Evolutionary conservation across 78 protist species (phyloP).

Genomic region (Pelomyxa schiedti): DNA sequence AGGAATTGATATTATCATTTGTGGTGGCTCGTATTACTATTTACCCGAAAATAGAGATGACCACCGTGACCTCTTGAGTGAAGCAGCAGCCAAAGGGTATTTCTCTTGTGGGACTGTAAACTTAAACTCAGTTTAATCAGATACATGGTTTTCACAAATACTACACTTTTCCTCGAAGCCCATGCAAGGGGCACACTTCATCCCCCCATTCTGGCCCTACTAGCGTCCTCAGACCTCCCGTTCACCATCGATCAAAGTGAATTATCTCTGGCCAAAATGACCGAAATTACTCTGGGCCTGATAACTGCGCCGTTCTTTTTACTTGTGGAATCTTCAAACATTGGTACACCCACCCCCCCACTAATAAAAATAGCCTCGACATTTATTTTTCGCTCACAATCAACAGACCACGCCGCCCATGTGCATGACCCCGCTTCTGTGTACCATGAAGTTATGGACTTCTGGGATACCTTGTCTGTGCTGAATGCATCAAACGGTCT

Average conservation of each 20-base stretch:
- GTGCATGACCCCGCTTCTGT: slow-evolving; percentile 43
- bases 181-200: slow-evolving; percentile 7
- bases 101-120: background rate
- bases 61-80: background rate
- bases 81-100: background rate
- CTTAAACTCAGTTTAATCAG: background rate
- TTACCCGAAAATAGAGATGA: background rate
- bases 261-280: slow-evolving; percentile 18
- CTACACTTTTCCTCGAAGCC: background rate
- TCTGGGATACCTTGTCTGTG: slow-evolving; percentile 18
- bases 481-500: slow-evolving; percentile 31
- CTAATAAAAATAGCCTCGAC: background rate
- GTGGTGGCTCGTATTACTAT: slow-evolving; percentile 10
- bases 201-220: slow-evolving; percentile 2
- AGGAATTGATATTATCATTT: slow-evolving; percentile 18
- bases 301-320: background rate
- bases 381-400: background rate
- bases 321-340: background rate
- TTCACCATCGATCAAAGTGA: slow-evolving; percentile 22
- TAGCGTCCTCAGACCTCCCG: background rate
- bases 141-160: background rate
- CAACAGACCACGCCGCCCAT: slow-evolving; percentile 59
- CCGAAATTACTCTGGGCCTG: background rate
- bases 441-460: slow-evolving; percentile 22
- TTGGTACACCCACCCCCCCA: background rate